phyloP scores from a whole-genome alignment of 2,329 filamentous ascomycete species.

The Aspergillus ochraceoroseus region DNA sequence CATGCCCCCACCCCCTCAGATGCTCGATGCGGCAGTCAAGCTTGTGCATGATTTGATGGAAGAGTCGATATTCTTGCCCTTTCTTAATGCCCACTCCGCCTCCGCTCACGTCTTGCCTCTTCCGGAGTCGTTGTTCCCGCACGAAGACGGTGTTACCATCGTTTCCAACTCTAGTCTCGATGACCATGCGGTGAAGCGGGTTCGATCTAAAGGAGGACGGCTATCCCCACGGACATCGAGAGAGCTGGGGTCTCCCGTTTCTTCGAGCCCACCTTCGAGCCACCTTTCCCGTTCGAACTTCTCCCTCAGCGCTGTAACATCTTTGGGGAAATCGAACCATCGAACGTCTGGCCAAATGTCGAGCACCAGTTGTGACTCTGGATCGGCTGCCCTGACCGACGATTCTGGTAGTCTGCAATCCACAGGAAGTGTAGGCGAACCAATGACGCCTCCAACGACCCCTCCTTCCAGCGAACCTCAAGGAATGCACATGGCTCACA shows the following conservation, averaged over 20 bases:
- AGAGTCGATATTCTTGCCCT: constrained; percentile 88
- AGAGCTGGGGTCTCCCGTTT: constrained; percentile 28
- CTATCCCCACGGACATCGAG: constrained; percentile 33
- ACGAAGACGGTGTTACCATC: constrained; percentile 35
- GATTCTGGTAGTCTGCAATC: constrained; percentile 44
- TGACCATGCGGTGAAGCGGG: constrained; percentile 28
- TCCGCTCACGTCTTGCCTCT: constrained; percentile 46
- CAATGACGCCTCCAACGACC: constrained; percentile 50
- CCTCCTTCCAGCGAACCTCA: constrained; percentile 45
- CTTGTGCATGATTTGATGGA: constrained; percentile 97
- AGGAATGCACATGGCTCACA: constrained; percentile 27
- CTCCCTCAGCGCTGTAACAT: constrained; percentile 30
- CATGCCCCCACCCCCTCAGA: constrained; percentile 66
- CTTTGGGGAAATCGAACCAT: constrained; percentile 33
- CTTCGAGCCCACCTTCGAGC: constrained; percentile 24
- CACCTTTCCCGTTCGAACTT: constrained; percentile 29
- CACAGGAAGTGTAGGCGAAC: constrained; percentile 40
- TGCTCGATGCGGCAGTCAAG: constrained; percentile 73
- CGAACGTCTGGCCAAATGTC: constrained; percentile 37
- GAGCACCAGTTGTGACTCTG: constrained; percentile 37
- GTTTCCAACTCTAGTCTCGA: constrained; percentile 30
- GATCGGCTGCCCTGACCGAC: constrained; percentile 41
- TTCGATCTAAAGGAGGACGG: constrained; percentile 28
- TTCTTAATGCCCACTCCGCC: constrained; percentile 64
- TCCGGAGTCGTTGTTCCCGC: constrained; percentile 42